Base-by-base conservation (phyloP, 257 asterid species). In the Nicotiana obtusifolia region DNA sequence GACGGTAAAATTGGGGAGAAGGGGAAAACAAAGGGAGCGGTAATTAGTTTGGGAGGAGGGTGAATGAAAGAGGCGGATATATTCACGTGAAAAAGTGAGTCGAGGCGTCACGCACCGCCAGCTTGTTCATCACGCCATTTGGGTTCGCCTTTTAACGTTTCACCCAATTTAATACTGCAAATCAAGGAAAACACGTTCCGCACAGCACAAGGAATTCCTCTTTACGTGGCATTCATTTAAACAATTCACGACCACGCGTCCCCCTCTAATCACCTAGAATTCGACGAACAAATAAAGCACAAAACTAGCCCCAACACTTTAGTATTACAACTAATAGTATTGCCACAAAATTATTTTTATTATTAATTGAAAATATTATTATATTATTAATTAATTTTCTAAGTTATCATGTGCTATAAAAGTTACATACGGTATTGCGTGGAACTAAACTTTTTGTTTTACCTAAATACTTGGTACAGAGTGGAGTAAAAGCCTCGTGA, bases 51-150 rank as follows among this genome's bases (percentile, higher is more conserved):
- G 37, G 15, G 71, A 28, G 33, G 20, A 52, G 26, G 1, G 79
- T 54, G 28, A 76, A 24, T 47, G 64, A 52, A 52, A 57, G 28
- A 76, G 65, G 66, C 37, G 82, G 75, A 41, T 59, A 61, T 20
- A 61, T 8, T 79, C 82, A 79, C 82, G 82, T 64, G 71, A 79
- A 79, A 79, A 79, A 26, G 82, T 41, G 28, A 41, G 61, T 17
- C 35, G 37, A 14, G 22, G 59, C 24, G 82, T 79, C 54, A 78
- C 67, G 75, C 67, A 60, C 54, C 56, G 81, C 53, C 75, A 60
- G 26, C 75, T 78, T 37, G 60, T 26, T 7, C 41, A 5, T 57
- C 82, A 79, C 75, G 82, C 59, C 44, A 7, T 20, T 59, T 7
- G 24, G 35, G 81, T 20, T 35, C 7, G 14, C 15, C 69, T 4